A percentile compares a stretch with the other conserved stretches of the same genome.
Conservation (phyloP, 805 yeast species). For the Yarrowia hollandica region DNA sequence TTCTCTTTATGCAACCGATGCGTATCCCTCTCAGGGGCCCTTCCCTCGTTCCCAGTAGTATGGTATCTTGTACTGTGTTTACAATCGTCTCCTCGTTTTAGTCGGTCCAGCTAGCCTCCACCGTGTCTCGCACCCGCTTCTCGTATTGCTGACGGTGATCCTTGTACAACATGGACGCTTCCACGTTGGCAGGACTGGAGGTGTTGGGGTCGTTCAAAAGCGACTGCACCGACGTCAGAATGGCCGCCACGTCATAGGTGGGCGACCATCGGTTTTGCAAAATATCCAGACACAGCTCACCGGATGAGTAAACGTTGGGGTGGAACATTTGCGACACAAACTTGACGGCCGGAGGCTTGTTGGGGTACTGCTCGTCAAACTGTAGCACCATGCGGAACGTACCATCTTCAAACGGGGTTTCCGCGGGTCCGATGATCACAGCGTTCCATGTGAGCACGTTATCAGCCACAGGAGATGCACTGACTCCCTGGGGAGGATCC, state of each 20-base stretch:
- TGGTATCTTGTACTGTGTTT: neutral
- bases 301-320: conserved; percentile 94
- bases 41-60: conserved; percentile 17
- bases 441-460: conserved; percentile 99
- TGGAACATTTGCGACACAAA: conserved; percentile 95
- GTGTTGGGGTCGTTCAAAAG: conserved; percentile 94
- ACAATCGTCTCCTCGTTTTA: neutral
- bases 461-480: conserved; percentile 95
- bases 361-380: conserved; percentile 96
- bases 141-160: conserved; percentile 93
- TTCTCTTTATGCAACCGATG: conserved; percentile 23
- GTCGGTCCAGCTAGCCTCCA: conserved; percentile 80
- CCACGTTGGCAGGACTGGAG: conserved; percentile 95
- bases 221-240: conserved; percentile 83
- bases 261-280: conserved; percentile 98
- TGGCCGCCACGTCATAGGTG: conserved; percentile 94
- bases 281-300: conserved; percentile 93
- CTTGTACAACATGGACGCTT: conserved; percentile 92
- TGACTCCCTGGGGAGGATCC: conserved; percentile 97
- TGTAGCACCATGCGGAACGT: conserved; percentile 83
- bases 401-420: conserved; percentile 97
- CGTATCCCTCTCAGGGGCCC: conserved; percentile 17
- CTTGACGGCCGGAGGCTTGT: conserved; percentile 91
- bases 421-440: conserved; percentile 95
- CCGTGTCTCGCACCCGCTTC: conserved; percentile 90